Conservation (phyloP, 495 filamentous ascomycete species). For the Trichoderma gamsii region DNA sequence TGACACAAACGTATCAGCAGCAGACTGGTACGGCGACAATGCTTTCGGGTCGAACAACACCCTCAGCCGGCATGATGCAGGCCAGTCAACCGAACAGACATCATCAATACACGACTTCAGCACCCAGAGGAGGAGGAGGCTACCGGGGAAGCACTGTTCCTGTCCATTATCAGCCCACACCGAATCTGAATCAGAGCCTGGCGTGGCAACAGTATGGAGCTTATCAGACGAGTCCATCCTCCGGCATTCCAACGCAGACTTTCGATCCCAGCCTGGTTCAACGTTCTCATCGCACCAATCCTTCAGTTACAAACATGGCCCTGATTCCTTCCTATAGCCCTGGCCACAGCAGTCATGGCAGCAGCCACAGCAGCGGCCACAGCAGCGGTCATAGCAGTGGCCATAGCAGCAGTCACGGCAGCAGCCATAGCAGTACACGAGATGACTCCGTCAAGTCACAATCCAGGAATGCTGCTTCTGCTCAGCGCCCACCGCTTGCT, state of each 20-base stretch:
- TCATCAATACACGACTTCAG: constrained; percentile 27
- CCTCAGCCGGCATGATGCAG: constrained; percentile 62
- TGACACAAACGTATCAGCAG: constrained; percentile 84
- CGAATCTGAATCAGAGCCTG: constrained; percentile 52
- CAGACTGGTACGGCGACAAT: constrained; percentile 74
- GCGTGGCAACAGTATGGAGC: constrained; percentile 62
- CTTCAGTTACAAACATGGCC: constrained; percentile 43
- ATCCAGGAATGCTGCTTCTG: constrained; percentile 23
- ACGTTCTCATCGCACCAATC: constrained; percentile 53
- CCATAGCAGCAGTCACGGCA: constrained; percentile 25
- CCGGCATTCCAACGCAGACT: constrained; percentile 45
- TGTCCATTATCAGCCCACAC: constrained; percentile 72
- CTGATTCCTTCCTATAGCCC: not conserved
- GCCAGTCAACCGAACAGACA: constrained; percentile 22
- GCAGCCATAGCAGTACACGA: constrained; percentile 20
- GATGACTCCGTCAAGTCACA: constrained; percentile 27
- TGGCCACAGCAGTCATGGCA: not conserved
- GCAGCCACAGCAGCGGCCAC: not conserved
- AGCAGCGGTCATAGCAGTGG: constrained; percentile 16
- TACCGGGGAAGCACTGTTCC: constrained; percentile 59
- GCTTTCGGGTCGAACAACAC: constrained; percentile 70
- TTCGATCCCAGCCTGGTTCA: constrained; percentile 41
- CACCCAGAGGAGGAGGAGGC: constrained; percentile 39
- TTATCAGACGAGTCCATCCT: constrained; percentile 61
- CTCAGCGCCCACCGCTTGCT: constrained; percentile 30